Percentiles rank a stretch among this genome's conserved stretches.
Evolutionary conservation across 768 basidiomycete species (phyloP).

Genomic region (Rhodosporidiobolus odoratus): DNA sequence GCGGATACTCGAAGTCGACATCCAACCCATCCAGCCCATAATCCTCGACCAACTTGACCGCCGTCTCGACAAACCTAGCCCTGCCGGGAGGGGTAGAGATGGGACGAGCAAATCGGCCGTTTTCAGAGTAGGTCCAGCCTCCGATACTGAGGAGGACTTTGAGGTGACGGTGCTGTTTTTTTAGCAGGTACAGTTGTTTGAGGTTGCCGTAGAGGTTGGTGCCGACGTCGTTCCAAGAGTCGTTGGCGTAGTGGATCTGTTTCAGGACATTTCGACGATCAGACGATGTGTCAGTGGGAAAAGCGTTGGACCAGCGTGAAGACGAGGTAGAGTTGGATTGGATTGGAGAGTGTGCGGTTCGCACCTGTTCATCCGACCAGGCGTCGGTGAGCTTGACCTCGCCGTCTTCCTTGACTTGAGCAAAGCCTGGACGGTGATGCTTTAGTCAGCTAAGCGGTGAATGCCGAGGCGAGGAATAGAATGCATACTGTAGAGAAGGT

Average conservation of each 20-base stretch:
- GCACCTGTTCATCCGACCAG: conserved; percentile 80
- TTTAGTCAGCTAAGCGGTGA: conserved; percentile 50
- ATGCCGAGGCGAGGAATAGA: conserved; percentile 53
- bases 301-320: background rate
- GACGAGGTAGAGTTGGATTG: background rate
- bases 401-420: conserved; percentile 58
- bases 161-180: conserved; percentile 74
- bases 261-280: background rate
- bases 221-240: conserved; percentile 88
- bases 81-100: conserved; percentile 62
- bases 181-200: conserved; percentile 85
- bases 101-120: conserved; percentile 64
- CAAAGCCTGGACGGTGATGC: too few species aligned
- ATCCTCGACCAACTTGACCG: conserved; percentile 74
- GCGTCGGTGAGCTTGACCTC: conserved; percentile 61
- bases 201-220: conserved; percentile 88
- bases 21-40: conserved; percentile 89
- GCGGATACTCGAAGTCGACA: conserved; percentile 89
- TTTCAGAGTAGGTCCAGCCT: conserved; percentile 88
- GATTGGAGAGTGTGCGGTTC: background rate
- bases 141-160: conserved; percentile 77
- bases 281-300: background rate
- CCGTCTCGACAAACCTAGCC: conserved; percentile 70
- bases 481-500: conserved; percentile 38
- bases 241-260: conserved; percentile 87